Evolutionary conservation across 2,329 filamentous ascomycete genomes (phyloP).

Genomic region (Pestalotiopsis sp.): DNA sequence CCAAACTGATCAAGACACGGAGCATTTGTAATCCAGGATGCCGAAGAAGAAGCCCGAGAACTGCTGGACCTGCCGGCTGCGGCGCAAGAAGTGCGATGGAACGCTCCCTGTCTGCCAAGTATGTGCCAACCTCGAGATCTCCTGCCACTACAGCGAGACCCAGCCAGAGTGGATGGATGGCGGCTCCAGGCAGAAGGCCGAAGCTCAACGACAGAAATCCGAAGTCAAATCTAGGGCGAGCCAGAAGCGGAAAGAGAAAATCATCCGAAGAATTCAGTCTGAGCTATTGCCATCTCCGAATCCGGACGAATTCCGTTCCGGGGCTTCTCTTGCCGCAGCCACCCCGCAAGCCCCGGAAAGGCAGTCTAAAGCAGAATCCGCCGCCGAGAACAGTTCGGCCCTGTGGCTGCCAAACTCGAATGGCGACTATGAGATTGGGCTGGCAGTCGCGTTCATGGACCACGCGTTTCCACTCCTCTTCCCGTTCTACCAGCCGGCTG

Average conservation of each 20-base stretch:
- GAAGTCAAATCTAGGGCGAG: slow-evolving; percentile 57
- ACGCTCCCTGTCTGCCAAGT: slow-evolving; percentile 50
- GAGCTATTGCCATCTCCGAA: neutral
- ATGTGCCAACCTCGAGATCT: slow-evolving; percentile 56
- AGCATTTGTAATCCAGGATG: neutral
- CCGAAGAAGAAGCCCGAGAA: slow-evolving; percentile 31
- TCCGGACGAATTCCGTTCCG: neutral
- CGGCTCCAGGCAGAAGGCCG: slow-evolving; percentile 48
- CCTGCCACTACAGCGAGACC: slow-evolving; percentile 52
- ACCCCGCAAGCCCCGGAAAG: neutral
- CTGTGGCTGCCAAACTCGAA: neutral
- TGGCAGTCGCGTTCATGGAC: slow-evolving; percentile 62
- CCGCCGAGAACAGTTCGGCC: neutral
- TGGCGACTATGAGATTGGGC: slow-evolving; percentile 27
- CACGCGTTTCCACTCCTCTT: slow-evolving; percentile 64
- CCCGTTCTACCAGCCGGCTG: slow-evolving; percentile 60
- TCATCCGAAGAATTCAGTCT: neutral
- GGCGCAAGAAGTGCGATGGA: slow-evolving; percentile 64
- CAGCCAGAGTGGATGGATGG: slow-evolving; percentile 64
- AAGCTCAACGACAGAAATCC: slow-evolving; percentile 54
- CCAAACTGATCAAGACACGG: neutral
- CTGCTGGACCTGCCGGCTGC: slow-evolving; percentile 63
- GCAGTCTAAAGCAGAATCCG: neutral
- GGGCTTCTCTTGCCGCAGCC: neutral
- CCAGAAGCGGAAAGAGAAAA: slow-evolving; percentile 48